phyloP scores from a whole-genome alignment of 1,284 basidiomycete species.

The Ceratobasidium sp. region DNA sequence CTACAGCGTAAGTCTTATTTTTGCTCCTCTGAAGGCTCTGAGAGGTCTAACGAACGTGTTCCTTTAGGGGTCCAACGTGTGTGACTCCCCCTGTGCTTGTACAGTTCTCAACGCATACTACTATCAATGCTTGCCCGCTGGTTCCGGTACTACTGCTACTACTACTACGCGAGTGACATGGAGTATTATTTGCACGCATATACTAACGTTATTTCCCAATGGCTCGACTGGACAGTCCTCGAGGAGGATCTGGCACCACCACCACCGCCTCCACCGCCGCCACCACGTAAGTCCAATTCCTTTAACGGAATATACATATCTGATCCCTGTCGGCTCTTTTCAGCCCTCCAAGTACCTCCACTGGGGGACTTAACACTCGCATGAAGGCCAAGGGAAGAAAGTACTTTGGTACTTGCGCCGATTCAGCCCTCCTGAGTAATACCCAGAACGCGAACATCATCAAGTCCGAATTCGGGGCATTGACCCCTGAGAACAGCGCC shows the following conservation, averaged over 20 bases:
- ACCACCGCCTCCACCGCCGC: no score
- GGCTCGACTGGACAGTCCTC: not conserved
- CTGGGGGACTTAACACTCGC: constrained; percentile 52
- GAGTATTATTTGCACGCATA: no score
- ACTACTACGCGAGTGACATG: constrained; percentile 10
- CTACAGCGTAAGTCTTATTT: not conserved
- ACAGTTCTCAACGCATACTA: constrained; percentile 24
- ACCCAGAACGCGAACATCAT: constrained; percentile 30
- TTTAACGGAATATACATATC: not conserved
- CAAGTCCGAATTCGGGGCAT: constrained; percentile 26
- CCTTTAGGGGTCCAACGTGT: not conserved
- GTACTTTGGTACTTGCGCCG: constrained; percentile 39
- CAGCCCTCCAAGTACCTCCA: constrained; percentile 5
- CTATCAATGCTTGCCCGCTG: constrained; percentile 27
- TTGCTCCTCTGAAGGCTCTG: not conserved
- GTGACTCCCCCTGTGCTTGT: constrained; percentile 16
- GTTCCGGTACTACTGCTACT: not conserved
- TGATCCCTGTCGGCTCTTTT: no score
- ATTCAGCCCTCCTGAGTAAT: constrained; percentile 11
- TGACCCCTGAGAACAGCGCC: constrained; percentile 38
- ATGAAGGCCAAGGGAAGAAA: constrained; percentile 51
- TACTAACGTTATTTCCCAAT: not conserved
- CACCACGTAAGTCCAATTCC: not conserved
- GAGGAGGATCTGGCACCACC: constrained; percentile 40
- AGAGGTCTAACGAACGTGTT: not conserved